Base-by-base conservation (phyloP, 306 rosid genomes). In the Delonix regia region DNA sequence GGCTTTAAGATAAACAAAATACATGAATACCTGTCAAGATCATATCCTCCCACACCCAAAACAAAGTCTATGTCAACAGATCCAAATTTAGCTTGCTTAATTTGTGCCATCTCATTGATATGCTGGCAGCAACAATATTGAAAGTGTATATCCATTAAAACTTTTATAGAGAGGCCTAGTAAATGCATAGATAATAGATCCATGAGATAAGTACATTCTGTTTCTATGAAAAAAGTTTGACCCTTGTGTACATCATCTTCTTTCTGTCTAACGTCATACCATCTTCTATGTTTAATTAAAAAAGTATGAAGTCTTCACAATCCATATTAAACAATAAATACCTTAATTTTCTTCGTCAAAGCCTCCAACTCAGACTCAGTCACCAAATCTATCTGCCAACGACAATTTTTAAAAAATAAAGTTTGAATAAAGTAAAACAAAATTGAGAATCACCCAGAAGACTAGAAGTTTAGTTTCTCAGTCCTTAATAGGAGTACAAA, bases 1-100 rank as follows among this genome's bases (percentile, higher is more conserved):
- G 55, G 69, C 16, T 65, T 42, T 21, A 52, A 59, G 48, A 57
- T 24, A 44, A n/a, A 74, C 27, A 61, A 71, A 48, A 34, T 53
- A 86, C 77, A 80, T n/a, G 55, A 74, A 48, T 65, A 87, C 93
- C 98, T 90, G 67, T 89, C 91, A 38, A 94, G 92, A 86, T 94
- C 98, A 89, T 94, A 92, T 81, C 98, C 98, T 52, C 97, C 98
- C 73, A 94, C 92, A 49, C 97, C 98, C 51, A 94, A 82, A 86
- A 92, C 97, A 74, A 92, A 94, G 91, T 90, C 97, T 69, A 94
- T 73, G 82, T 94, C 97, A 39, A 92, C 97, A 12, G 90, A 88
- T 71, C 98, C 98, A 84, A 86, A 94, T 83, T 87, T 88, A 74
- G 97, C 97, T 73, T 73, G 88, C 87, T 83, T 90, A 61, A 89